Evolutionary conservation across 2,329 filamentous ascomycete species (phyloP), one percentile per base, ranked within the genome.

Genomic region (Xenoacremonium recifei): DNA sequence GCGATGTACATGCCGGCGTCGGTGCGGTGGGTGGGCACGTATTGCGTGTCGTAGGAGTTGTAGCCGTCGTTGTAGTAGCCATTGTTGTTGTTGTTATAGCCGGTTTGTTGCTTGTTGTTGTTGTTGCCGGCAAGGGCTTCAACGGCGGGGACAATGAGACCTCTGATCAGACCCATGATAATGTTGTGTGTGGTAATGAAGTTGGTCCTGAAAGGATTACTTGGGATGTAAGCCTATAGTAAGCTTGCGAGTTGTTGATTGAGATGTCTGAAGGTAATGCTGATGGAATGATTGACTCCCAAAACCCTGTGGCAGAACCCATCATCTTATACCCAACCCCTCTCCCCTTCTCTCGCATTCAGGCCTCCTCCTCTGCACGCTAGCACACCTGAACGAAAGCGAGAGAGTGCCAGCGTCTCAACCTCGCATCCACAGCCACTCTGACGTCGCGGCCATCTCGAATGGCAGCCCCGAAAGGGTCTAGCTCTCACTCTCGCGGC

Each of bases 111-210:
- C 30, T 23, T 20, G 33, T 4, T 25, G 29, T 13, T 38, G 35
- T 7, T 45, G 32, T 10, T 40, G 20, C 44, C 39, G 20, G 39
- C 20, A 12, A 7, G 20, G 13, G 31, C 7, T 12, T 51, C 13
- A 2, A 57, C 17, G 11, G 32, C 42, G 3, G 40, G 4, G 3
- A 44, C 35, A 4, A 39, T 40, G 33, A 51, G 48, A 35, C 45
- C 39, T 17, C 48, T 38, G 21, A 57, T 40, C 12, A 57, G 38
- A 42, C 48, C 50, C 54, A 57, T 57, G 37, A 6, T 15, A 15
- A 31, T 7, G n/a, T 7, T 31, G 29, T 31, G 13, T 27, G 23
- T 27, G 9, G 23, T 27, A 9, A 9, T 27, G 9, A 27, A 27
- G 23, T 27, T 7, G 13, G 7, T 27, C 13, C 23, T 9, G 29